Evolutionary conservation across 73 alveolate species (phyloP), one percentile per base, ranked within the genome.

Genomic region (Paramecium biaurelia): DNA sequence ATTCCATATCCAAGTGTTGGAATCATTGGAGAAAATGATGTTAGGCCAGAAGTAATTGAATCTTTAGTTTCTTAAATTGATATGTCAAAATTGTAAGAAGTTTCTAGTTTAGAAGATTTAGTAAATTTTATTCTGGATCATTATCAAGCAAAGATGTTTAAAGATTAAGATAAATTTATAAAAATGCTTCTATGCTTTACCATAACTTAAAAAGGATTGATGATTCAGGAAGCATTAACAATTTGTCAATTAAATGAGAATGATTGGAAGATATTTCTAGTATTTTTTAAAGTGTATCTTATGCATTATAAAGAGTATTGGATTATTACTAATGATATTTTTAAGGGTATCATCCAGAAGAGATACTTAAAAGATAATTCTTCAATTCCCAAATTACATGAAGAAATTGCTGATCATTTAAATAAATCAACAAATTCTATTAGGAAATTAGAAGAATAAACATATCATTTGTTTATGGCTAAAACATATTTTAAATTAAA

Each of bases 251-350:
- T 89, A 21, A 70, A 42, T 23, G 92, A 89, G 32, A 82, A 53
- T 24, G 94, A 89, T 35, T 89, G 94, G 94, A 70, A 70, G 34
- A n/a, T 43, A 4, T 89, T 89, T 53, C 11, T 89, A 37, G 94
- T 88, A 15, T 68, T 76, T 57, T 89, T 89, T 89, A 89, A 89
- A 89, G 92, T 89, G 7, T 89, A 70, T 47, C 47, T 89, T 2
- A 45, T 89, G 76, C 79, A 85, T 63, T 89, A 43, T 67, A 89
- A 89, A 18, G 90, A 82, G 8, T 63, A 70, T 57, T 89, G 94
- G 94, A 89, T 89, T 70, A 89, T 89, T 30, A 89, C 74, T 89
- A 89, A 89, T 30, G 94, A 89, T 89, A 47, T 82, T 15, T 82
- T 89, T 58, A 89, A 89, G 57, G 21, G 76, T 43, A 53, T 89